A percentile compares a stretch with the other conserved stretches of the same genome.
Evolutionary conservation across 2,329 filamentous ascomycete genomes (phyloP).

Genomic region (Microthyrium microscopicum): DNA sequence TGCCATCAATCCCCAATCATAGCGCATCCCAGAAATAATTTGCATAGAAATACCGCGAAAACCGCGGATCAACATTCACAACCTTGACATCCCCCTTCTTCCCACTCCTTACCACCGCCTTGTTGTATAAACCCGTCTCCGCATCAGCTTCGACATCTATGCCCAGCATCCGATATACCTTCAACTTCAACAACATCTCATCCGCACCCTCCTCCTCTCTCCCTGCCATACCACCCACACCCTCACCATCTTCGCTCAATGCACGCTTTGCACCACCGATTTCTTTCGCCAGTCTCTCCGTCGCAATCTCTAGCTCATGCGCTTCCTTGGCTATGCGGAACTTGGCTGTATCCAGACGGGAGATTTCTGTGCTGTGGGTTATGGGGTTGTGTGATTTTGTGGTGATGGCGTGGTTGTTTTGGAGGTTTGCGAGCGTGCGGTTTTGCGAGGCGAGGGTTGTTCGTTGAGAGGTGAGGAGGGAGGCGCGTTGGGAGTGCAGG

Average conservation of each 20-base stretch:
- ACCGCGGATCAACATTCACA: slow-evolving; percentile 84
- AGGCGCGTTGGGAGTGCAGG: slow-evolving; percentile 67
- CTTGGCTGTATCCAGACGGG: slow-evolving; percentile 79
- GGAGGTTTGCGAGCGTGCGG: slow-evolving; percentile 58
- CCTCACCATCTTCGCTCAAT: slow-evolving; percentile 73
- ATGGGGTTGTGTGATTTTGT: slow-evolving; percentile 57
- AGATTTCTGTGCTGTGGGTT: slow-evolving; percentile 68
- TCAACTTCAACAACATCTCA: slow-evolving; percentile 51
- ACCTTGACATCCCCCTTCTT: slow-evolving; percentile 85
- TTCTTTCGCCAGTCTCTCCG: slow-evolving; percentile 74
- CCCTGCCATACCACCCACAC: slow-evolving; percentile 37
- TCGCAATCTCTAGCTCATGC: slow-evolving; percentile 79
- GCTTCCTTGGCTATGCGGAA: slow-evolving; percentile 89
- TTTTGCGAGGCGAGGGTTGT: slow-evolving; percentile 38
- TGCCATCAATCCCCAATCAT: too few relatives aligned
- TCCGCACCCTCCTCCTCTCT: slow-evolving; percentile 27
- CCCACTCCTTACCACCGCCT: slow-evolving; percentile 71
- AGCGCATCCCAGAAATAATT: slow-evolving; percentile 93
- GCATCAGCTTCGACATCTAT: slow-evolving; percentile 72
- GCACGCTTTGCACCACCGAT: slow-evolving; percentile 57
- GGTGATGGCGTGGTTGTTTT: slow-evolving; percentile 62
- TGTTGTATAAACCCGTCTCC: slow-evolving; percentile 62
- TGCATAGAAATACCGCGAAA: slow-evolving; percentile 80
- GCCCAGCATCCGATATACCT: slow-evolving; percentile 79
- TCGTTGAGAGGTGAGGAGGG: slow-evolving; percentile 39